Percentiles rank a stretch among this genome's conserved stretches.
These are phyloP conservation scores for Malassezia obtusa DNA, from an alignment of 1,284 basidiomycete species.

Conservation along the genomic window DNA sequence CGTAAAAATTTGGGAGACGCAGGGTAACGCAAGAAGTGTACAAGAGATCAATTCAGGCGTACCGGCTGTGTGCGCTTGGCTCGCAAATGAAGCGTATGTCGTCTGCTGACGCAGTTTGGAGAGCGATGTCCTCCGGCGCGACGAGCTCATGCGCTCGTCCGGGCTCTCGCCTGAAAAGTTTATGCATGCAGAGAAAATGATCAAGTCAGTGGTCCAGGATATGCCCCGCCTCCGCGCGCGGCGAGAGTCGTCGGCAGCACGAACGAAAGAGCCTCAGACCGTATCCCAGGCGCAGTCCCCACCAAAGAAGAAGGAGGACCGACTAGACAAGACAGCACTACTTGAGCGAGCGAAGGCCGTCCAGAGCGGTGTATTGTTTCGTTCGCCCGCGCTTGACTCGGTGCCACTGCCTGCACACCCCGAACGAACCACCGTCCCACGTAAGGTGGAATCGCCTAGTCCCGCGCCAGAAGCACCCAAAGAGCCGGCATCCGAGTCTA, in stretches of 20 bases:
- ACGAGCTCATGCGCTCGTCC: conserved; percentile 4
- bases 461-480: background rate
- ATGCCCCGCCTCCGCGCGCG: background rate
- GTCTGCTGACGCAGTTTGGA: background rate
- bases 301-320: background rate
- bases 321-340: background rate
- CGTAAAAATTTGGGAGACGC: conserved; percentile 15
- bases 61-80: conserved; percentile 10
- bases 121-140: background rate
- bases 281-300: background rate
- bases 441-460: background rate
- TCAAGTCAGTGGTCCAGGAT: background rate
- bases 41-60: conserved; percentile 9
- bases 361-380: conserved; percentile 7
- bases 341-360: conserved; percentile 4
- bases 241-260: background rate
- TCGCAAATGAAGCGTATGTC: conserved; percentile 14
- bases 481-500: background rate
- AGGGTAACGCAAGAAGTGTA: conserved; percentile 14
- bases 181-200: background rate
- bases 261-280: background rate
- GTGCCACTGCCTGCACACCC: background rate
- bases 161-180: conserved; percentile 12
- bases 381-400: background rate
- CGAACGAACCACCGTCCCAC: background rate